phyloP scores from a whole-genome alignment of 495 filamentous ascomycete species.

The Lichina pygmaea region DNA sequence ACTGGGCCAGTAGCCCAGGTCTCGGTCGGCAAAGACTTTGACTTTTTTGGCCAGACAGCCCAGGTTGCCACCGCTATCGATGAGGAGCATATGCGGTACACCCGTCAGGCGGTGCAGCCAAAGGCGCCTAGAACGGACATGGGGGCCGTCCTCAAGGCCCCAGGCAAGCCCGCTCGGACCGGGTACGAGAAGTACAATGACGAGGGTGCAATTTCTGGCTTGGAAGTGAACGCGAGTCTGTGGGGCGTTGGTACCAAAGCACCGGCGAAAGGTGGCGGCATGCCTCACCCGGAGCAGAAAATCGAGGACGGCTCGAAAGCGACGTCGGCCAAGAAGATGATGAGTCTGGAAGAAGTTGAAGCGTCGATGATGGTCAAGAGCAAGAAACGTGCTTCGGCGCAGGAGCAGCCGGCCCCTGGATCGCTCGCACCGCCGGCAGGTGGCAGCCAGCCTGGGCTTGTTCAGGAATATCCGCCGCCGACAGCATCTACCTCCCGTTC shows the following conservation, averaged over 20 bases:
- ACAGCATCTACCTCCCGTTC: background rate
- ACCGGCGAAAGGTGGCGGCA: background rate
- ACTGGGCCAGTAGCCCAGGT: slow-evolving; percentile 13
- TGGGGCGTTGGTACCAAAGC: slow-evolving; percentile 58
- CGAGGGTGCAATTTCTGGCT: slow-evolving; percentile 47
- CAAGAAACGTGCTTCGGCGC: slow-evolving; percentile 14
- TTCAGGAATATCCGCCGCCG: slow-evolving; percentile 1
- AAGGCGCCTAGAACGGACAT: too few species aligned
- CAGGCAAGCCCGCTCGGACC: slow-evolving; percentile 30
- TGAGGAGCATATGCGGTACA: slow-evolving; percentile 69
- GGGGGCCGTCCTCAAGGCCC: too few species aligned
- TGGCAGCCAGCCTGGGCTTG: background rate
- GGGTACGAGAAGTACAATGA: slow-evolving; percentile 79
- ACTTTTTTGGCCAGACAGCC: slow-evolving; percentile 84
- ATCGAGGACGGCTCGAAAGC: slow-evolving; percentile 4
- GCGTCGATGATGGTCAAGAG: slow-evolving; percentile 60
- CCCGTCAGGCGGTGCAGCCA: slow-evolving; percentile 27
- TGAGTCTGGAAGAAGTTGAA: slow-evolving; percentile 94
- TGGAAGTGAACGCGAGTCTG: slow-evolving; percentile 77
- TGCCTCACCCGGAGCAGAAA: background rate
- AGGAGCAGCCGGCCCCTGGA: background rate
- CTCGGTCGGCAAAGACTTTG: slow-evolving; percentile 71
- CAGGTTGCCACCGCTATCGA: slow-evolving; percentile 60
- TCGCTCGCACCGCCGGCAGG: background rate
- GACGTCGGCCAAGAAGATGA: slow-evolving; percentile 41